A percentile compares a stretch with the other conserved stretches of the same genome.
These are phyloP conservation scores for Asterophora parasitica DNA, from an alignment of 768 basidiomycete genomes.

Conservation along the genomic window DNA sequence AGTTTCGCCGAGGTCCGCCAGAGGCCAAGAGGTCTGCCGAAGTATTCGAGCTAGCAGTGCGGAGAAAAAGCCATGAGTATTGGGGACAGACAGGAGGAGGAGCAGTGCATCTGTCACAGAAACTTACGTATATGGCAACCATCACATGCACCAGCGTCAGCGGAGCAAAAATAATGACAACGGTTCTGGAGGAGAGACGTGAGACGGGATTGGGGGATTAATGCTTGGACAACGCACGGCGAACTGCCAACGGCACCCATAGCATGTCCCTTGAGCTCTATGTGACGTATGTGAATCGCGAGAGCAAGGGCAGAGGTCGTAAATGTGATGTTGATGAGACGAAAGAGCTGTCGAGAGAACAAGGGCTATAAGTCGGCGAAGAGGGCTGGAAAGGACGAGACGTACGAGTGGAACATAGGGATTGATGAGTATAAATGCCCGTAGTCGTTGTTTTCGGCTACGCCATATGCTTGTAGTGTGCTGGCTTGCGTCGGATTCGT, in stretches of 20 bases:
- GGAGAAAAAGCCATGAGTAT: constrained; percentile 12
- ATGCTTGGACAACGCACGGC: constrained; percentile 45
- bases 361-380: constrained; percentile 8
- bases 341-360: constrained; percentile 57
- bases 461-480: constrained; percentile 27
- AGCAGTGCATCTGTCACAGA: neutral
- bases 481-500: constrained; percentile 21
- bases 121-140: constrained; percentile 75
- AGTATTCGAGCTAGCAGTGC: constrained; percentile 74
- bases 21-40: constrained; percentile 85
- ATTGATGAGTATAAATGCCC: constrained; percentile 68
- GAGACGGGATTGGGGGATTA: neutral
- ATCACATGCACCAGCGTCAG: constrained; percentile 82
- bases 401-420: constrained; percentile 75
- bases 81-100: too few relatives aligned
- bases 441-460: constrained; percentile 42
- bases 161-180: constrained; percentile 84
- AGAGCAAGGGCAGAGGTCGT: constrained; percentile 75
- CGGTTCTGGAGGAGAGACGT: constrained; percentile 39
- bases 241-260: constrained; percentile 80
- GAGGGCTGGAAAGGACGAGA: constrained; percentile 7
- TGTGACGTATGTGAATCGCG: constrained; percentile 66
- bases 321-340: constrained; percentile 79
- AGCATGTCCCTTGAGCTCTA: constrained; percentile 45
- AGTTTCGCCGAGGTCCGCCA: constrained; percentile 88